Evolutionary conservation across 2,329 filamentous ascomycete genomes (phyloP).

Genomic region (Drechmeria coniospora): DNA sequence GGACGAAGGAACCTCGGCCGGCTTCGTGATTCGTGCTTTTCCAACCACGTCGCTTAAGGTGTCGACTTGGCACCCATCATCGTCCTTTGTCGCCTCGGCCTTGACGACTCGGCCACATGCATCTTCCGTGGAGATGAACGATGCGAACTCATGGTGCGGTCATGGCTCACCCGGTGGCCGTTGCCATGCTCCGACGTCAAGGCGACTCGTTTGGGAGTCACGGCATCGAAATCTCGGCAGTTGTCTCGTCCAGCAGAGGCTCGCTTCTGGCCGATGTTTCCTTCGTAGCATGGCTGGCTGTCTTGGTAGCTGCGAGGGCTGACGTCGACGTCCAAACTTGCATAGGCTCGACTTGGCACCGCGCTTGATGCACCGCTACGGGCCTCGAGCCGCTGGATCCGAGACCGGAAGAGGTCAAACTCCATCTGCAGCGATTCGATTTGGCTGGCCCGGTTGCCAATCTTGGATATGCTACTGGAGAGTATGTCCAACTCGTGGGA

Average conservation of each 20-base stretch:
- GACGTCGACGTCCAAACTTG: background rate
- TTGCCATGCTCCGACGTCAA: slow-evolving; percentile 8
- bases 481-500: slow-evolving; percentile 23
- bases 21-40: too few relatives aligned
- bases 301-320: background rate
- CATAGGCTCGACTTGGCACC: slow-evolving; percentile 1
- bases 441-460: slow-evolving; percentile 21
- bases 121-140: slow-evolving; percentile 7
- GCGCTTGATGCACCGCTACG: slow-evolving; percentile 1
- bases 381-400: slow-evolving; percentile 19
- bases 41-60: slow-evolving; percentile 2
- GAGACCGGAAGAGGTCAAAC: slow-evolving; percentile 22
- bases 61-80: background rate
- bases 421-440: slow-evolving; percentile 27
- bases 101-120: background rate
- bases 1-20: slow-evolving; percentile 1
- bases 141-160: slow-evolving; percentile 4
- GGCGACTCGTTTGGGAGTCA: slow-evolving; percentile 11
- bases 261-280: slow-evolving; percentile 8
- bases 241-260: slow-evolving; percentile 6
- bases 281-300: slow-evolving; percentile 2
- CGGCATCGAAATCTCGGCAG: slow-evolving; percentile 3
- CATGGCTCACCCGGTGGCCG: slow-evolving; percentile 2
- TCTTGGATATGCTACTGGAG: slow-evolving; percentile 21
- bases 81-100: slow-evolving; percentile 2